phyloP scores from a whole-genome alignment of 2,329 filamentous ascomycete genomes.

The Hypoxylon sp. region DNA sequence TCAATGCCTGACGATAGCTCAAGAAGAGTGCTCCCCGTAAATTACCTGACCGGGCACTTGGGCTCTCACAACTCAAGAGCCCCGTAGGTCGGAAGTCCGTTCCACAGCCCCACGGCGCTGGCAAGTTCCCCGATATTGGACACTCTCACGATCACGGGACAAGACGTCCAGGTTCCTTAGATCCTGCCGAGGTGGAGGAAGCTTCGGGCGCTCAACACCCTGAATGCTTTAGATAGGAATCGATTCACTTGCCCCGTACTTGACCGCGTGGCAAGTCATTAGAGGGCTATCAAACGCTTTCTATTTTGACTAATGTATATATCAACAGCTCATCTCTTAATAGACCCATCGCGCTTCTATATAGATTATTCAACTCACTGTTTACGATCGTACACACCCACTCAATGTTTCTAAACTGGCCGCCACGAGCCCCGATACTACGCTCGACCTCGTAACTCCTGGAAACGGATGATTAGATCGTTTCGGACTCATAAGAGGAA shows the following conservation, averaged over 20 bases:
- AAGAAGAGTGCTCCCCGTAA: conserved; percentile 15
- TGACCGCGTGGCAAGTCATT: conserved; percentile 37
- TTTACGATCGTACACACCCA: conserved; percentile 6
- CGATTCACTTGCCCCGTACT: conserved; percentile 24
- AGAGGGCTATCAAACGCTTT: conserved; percentile 30
- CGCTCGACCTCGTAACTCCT: conserved; percentile 10
- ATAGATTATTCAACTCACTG: conserved; percentile 7
- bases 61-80: conserved; percentile 12
- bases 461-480: conserved; percentile 13
- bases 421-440: conserved; percentile 2
- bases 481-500: conserved; percentile 7
- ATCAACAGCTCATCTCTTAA: conserved; percentile 25
- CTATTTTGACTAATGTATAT: conserved; percentile 20
- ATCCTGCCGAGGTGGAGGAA: conserved; percentile 27
- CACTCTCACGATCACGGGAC: conserved; percentile 42
- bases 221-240: conserved; percentile 18
- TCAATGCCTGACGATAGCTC: neutral
- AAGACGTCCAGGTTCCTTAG: conserved; percentile 15
- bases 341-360: conserved; percentile 11
- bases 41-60: conserved; percentile 20
- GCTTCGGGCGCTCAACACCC: conserved; percentile 7
- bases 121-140: conserved; percentile 38
- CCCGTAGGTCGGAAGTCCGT: conserved; percentile 38
- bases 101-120: conserved; percentile 38
- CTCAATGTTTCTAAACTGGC: neutral